Conservation (phyloP, 2,329 filamentous ascomycete species). For the Monilinia polystroma region DNA sequence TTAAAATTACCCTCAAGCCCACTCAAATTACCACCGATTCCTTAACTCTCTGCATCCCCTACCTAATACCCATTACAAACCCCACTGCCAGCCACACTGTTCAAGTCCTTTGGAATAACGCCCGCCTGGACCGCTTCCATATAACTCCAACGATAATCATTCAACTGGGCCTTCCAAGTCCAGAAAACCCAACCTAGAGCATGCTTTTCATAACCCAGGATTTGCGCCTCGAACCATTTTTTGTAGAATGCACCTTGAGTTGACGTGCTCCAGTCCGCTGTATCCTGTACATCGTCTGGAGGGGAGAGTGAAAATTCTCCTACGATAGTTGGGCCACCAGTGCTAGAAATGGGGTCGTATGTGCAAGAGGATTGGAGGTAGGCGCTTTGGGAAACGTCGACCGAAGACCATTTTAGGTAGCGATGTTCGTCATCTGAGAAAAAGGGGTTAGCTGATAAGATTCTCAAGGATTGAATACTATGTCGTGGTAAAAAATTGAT, state of each 20-base stretch:
- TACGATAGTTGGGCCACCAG: slow-evolving; percentile 49
- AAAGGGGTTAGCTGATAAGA: not conserved
- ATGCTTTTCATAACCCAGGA: slow-evolving; percentile 52
- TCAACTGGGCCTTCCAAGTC: slow-evolving; percentile 56
- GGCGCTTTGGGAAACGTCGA: slow-evolving; percentile 46
- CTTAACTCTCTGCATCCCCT: no score
- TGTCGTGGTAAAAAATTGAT: no score
- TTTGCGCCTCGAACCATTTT: slow-evolving; percentile 57
- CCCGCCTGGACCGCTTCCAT: slow-evolving; percentile 44
- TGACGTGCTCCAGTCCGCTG: slow-evolving; percentile 45
- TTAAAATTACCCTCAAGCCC: no score
- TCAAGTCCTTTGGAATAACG: slow-evolving; percentile 40
- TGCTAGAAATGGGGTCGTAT: slow-evolving; percentile 44
- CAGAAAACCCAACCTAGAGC: slow-evolving; percentile 58
- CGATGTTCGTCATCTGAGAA: slow-evolving; percentile 44
- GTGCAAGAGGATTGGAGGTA: slow-evolving; percentile 54
- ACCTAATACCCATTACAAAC: slow-evolving; percentile 13
- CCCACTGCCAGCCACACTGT: slow-evolving; percentile 17
- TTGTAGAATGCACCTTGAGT: slow-evolving; percentile 51
- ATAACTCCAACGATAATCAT: slow-evolving; percentile 53
- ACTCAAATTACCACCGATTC: no score
- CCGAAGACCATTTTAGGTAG: slow-evolving; percentile 54
- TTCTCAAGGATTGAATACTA: not conserved
- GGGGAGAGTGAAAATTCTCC: slow-evolving; percentile 59
- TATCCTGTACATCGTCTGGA: slow-evolving; percentile 49